These are phyloP conservation scores for Paramecium bursaria DNA, from an alignment of 73 alveolate genomes.

Conservation along the genomic window DNA sequence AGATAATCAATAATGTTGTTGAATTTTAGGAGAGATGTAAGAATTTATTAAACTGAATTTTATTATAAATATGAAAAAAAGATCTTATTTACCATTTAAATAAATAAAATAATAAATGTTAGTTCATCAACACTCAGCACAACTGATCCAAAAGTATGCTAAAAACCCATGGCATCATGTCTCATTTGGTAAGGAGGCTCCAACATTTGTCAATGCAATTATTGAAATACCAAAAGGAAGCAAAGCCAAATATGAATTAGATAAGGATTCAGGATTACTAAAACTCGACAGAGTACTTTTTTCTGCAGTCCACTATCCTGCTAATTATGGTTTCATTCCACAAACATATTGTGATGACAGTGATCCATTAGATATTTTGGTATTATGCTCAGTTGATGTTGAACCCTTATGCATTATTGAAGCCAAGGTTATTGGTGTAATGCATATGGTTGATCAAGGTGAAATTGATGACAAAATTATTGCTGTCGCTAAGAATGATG, in stretches of 20 bases:
- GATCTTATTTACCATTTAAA: not conserved
- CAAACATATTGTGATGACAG: conserved; percentile 69
- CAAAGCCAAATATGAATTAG: conserved; percentile 72
- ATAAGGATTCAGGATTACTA: conserved; percentile 70
- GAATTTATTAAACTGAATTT: not conserved
- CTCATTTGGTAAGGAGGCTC: conserved; percentile 56
- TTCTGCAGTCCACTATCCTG: conserved; percentile 74
- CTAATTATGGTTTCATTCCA: conserved; percentile 74
- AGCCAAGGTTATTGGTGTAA: conserved; percentile 67
- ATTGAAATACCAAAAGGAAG: conserved; percentile 72
- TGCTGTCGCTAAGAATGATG: conserved; percentile 67
- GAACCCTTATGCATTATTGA: conserved; percentile 70
- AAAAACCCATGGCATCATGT: conserved; percentile 73
- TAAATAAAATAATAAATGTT: not conserved
- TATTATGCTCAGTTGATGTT: conserved; percentile 58
- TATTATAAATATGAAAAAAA: too few relatives aligned
- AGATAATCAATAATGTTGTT: not conserved
- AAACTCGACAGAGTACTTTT: conserved; percentile 68
- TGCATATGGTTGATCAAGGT: conserved; percentile 73
- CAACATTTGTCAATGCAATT: conserved; percentile 48
- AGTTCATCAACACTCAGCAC: conserved; percentile 2
- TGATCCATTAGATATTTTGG: conserved; percentile 73
- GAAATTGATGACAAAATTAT: conserved; percentile 69
- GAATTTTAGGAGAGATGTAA: too few relatives aligned
- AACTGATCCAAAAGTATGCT: conserved; percentile 60